Evolutionary conservation across 116 monocot species (phyloP).

Genomic region (Trichopus zeylanicus): DNA sequence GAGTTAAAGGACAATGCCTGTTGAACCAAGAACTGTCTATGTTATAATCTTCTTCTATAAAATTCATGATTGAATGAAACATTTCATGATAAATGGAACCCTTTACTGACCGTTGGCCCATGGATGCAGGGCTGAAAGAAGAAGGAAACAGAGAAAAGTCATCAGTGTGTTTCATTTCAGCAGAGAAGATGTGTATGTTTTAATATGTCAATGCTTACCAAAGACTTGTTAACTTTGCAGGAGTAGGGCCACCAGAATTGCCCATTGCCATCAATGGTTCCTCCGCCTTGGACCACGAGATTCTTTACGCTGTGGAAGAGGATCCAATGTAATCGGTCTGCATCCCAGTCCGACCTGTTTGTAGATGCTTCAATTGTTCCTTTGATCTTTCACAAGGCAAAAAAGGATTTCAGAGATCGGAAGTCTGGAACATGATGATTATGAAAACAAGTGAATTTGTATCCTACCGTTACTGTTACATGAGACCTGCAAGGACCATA

Average conservation of each 20-base stretch:
- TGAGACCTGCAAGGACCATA: conserved; percentile 29
- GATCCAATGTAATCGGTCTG: conserved; percentile 33
- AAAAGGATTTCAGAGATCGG: not conserved
- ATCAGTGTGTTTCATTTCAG: conserved; percentile 8
- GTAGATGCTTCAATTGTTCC: conserved; percentile 45
- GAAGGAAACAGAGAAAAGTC: not conserved
- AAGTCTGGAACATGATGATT: not conserved
- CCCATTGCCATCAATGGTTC: conserved; percentile 54
- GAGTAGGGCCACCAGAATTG: conserved; percentile 53
- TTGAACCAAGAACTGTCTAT: not conserved
- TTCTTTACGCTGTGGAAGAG: conserved; percentile 21
- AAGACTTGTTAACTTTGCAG: conserved; percentile 47
- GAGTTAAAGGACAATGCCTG: conserved; percentile 65
- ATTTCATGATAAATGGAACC: not conserved
- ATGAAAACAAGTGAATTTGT: not conserved
- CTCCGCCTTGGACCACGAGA: conserved; percentile 36
- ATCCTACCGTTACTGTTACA: conserved; percentile 19
- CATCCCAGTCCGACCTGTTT: conserved; percentile 19
- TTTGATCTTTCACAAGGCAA: conserved; percentile 23
- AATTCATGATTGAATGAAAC: no score
- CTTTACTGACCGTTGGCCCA: conserved; percentile 72
- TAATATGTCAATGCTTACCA: conserved; percentile 10
- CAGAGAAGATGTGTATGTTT: conserved; percentile 3
- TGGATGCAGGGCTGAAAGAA: conserved; percentile 62
- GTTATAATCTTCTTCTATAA: not conserved